Conservation (phyloP, 1,284 basidiomycete species). For the Ganoderma lingzhi region DNA sequence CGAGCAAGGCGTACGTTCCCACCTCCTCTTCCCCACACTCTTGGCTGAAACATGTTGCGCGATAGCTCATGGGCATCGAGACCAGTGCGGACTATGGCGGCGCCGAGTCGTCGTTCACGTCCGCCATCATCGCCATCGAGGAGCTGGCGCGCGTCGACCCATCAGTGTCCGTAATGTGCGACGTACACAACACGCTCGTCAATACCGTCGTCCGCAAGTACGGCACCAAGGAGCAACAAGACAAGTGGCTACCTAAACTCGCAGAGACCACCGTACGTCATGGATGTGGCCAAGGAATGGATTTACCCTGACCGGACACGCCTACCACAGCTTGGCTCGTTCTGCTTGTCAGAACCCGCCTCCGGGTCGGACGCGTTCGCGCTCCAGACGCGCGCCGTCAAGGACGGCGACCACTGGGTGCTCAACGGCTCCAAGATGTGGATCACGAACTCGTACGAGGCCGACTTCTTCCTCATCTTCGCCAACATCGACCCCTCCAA, state of each 20-base stretch:
- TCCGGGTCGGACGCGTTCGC: constrained; percentile 98
- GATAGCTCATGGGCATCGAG: constrained; percentile 96
- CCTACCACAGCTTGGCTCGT: constrained; percentile 83
- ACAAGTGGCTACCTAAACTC: constrained; percentile 90
- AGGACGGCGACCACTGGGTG: constrained; percentile 85
- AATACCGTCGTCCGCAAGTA: constrained; percentile 95
- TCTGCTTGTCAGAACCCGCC: constrained; percentile 93
- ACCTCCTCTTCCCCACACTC: neutral
- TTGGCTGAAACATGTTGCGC: neutral
- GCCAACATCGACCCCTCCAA: constrained; percentile 94
- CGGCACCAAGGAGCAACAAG: constrained; percentile 85
- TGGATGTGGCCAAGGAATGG: neutral
- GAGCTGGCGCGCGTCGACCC: constrained; percentile 97
- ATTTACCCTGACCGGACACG: neutral
- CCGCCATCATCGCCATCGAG: constrained; percentile 96
- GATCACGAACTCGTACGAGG: constrained; percentile 99
- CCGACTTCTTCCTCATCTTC: constrained; percentile 94
- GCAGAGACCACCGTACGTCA: constrained; percentile 75
- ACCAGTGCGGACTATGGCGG: constrained; percentile 88
- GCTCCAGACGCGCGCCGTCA: constrained; percentile 91
- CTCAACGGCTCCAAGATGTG: constrained; percentile 99
- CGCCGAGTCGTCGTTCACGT: constrained; percentile 91
- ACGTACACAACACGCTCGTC: constrained; percentile 98
- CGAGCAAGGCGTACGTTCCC: constrained; percentile 86
- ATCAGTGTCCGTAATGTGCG: constrained; percentile 95